These are phyloP conservation scores for Cicer chorassanicum DNA, from an alignment of 306 rosid genomes.

Conservation along the genomic window DNA sequence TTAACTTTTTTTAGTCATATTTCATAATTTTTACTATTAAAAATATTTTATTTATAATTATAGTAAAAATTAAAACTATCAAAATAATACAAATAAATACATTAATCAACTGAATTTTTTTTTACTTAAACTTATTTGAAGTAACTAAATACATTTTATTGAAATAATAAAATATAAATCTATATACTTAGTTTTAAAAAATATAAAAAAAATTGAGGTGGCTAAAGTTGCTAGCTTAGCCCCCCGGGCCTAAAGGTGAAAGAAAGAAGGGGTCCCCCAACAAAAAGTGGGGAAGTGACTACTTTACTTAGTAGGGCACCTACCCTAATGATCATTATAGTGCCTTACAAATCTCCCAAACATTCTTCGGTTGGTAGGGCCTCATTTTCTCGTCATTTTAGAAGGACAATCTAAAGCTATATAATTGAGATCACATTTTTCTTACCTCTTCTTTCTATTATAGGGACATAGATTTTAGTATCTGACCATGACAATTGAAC, in stretches of 20 bases:
- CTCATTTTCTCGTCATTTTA: conserved; percentile 47
- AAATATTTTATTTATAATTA: too few relatives aligned
- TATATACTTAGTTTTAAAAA: too few relatives aligned
- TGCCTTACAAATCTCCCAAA: conserved; percentile 49
- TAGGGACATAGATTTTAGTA: conserved; percentile 47
- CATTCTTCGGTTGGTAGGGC: conserved; percentile 51
- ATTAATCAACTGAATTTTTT: too few relatives aligned
- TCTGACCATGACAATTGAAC: conserved; percentile 52
- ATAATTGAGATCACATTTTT: conserved; percentile 20
- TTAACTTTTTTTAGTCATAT: too few relatives aligned
- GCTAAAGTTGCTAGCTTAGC: too few relatives aligned
- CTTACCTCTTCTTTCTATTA: conserved; percentile 33
- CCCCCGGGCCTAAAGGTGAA: conserved; percentile 17
- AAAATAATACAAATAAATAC: too few relatives aligned
- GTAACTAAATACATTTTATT: too few relatives aligned
- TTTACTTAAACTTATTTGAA: too few relatives aligned
- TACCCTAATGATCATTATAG: conserved; percentile 48
- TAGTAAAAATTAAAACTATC: too few relatives aligned
- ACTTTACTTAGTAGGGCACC: conserved; percentile 52
- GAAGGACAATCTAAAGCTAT: conserved; percentile 44
- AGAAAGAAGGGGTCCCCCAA: conserved; percentile 48
- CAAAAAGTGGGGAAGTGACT: conserved; percentile 46
- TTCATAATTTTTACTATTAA: too few relatives aligned
- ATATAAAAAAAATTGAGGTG: too few relatives aligned
- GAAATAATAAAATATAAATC: too few relatives aligned